A percentile compares a stretch with the other conserved stretches of the same genome.
phyloP scores from a whole-genome alignment of 306 rosid genomes.

The Senna tora region DNA sequence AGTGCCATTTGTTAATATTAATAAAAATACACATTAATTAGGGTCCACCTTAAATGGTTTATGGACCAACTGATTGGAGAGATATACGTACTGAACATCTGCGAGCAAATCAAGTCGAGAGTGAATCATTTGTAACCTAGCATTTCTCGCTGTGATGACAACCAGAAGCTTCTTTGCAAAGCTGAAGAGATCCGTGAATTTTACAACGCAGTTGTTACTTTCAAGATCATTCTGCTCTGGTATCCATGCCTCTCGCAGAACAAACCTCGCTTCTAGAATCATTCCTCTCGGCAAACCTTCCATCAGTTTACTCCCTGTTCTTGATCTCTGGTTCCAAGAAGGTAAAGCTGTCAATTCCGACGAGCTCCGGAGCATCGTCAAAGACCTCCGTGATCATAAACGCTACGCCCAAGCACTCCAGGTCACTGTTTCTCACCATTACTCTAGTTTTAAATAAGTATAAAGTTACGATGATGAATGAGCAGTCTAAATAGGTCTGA shows the following conservation, averaged over 20 bases:
- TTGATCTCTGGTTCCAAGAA: constrained; percentile 62
- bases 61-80: too few species aligned
- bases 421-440: constrained; percentile 29
- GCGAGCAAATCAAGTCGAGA: too few species aligned
- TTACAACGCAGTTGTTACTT: constrained; percentile 9
- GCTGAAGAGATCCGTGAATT: constrained; percentile 34
- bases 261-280: constrained; percentile 57
- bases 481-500: too few species aligned
- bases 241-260: constrained; percentile 15
- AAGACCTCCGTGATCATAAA: constrained; percentile 48
- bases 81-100: too few species aligned
- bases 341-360: constrained; percentile 34
- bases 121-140: too few species aligned
- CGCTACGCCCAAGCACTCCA: constrained; percentile 70
- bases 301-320: constrained; percentile 54
- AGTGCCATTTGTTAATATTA: too few species aligned
- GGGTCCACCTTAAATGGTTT: too few species aligned
- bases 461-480: too few species aligned
- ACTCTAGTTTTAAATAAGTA: too few species aligned
- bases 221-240: constrained; percentile 40
- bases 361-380: constrained; percentile 48
- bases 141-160: constrained; percentile 30
- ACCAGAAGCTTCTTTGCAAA: constrained; percentile 36
- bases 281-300: constrained; percentile 70
- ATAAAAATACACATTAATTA: too few species aligned